Conservation (phyloP, 2,329 filamentous ascomycete species). For the Aspergillus piperis region DNA sequence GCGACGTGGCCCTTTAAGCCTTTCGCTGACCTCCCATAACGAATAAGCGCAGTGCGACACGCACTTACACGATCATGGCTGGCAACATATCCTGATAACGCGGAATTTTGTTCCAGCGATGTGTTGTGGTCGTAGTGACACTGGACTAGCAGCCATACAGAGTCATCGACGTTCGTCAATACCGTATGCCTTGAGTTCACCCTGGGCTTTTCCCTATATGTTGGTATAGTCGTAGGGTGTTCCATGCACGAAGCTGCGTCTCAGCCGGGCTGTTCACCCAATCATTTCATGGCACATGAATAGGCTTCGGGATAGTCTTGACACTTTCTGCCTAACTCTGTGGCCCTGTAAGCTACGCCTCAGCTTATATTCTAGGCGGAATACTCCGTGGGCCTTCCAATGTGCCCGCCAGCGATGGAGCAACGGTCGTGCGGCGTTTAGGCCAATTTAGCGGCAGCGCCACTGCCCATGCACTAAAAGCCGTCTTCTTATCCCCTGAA, state of each 20-base stretch:
- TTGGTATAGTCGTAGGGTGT: slow-evolving; percentile 7
- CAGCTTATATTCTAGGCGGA: neutral
- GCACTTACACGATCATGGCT: slow-evolving; percentile 19
- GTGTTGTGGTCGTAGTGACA: slow-evolving; percentile 12
- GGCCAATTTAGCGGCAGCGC: neutral
- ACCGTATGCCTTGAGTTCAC: neutral
- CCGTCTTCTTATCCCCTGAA: neutral
- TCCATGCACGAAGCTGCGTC: slow-evolving; percentile 14
- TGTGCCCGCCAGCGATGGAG: neutral
- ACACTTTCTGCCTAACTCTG: neutral
- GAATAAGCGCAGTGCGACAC: slow-evolving; percentile 20
- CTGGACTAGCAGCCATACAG: slow-evolving; percentile 10
- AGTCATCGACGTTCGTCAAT: slow-evolving; percentile 2
- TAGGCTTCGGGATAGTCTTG: neutral
- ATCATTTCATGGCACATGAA: neutral
- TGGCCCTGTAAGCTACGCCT: neutral
- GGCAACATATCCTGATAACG: slow-evolving; percentile 8
- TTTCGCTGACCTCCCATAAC: slow-evolving; percentile 9
- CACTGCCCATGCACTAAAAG: neutral
- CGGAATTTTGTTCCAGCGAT: slow-evolving; percentile 7
- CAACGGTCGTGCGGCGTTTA: neutral
- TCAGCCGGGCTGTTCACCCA: neutral
- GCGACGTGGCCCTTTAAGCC: neutral
- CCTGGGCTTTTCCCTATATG: neutral
- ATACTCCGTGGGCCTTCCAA: neutral